Percentiles rank a stretch among this genome's conserved stretches.
Evolutionary conservation across 2,329 filamentous ascomycete species (phyloP).

Genomic region (Blastomyces gilchristii): DNA sequence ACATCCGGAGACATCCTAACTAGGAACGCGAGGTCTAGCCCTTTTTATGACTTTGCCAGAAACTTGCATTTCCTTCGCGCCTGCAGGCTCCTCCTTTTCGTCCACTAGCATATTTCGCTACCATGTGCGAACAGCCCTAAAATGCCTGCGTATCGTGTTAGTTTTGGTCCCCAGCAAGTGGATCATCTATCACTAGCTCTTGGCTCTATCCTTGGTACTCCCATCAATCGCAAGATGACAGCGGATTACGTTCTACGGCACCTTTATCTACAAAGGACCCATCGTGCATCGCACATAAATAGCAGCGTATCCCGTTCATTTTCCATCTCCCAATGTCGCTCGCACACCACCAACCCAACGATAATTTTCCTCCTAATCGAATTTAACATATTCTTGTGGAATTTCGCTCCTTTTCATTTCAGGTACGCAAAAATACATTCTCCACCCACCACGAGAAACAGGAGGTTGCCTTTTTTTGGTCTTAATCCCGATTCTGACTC

Average conservation of each 20-base stretch:
- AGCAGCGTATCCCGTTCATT: background rate
- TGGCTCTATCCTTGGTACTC: too few relatives aligned
- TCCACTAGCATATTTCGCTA: background rate
- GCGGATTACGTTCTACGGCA: background rate
- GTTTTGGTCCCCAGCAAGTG: background rate
- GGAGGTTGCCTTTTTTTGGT: background rate
- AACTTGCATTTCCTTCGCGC: background rate
- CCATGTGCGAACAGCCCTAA: background rate
- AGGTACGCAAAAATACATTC: conserved; percentile 9
- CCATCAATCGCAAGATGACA: background rate
- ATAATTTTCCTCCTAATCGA: background rate
- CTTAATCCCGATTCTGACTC: background rate
- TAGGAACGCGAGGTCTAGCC: background rate
- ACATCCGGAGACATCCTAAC: background rate
- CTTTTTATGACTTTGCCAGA: background rate
- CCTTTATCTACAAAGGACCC: background rate
- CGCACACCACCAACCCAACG: background rate
- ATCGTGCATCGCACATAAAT: background rate
- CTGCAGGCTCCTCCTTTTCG: background rate
- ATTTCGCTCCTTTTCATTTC: conserved; percentile 11
- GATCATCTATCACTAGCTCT: background rate
- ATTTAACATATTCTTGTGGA: background rate
- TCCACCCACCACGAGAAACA: background rate
- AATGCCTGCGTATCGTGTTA: background rate
- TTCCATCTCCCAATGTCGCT: background rate